Evolutionary conservation across 768 basidiomycete genomes (phyloP).

Genomic region (Suillus decipiens): DNA sequence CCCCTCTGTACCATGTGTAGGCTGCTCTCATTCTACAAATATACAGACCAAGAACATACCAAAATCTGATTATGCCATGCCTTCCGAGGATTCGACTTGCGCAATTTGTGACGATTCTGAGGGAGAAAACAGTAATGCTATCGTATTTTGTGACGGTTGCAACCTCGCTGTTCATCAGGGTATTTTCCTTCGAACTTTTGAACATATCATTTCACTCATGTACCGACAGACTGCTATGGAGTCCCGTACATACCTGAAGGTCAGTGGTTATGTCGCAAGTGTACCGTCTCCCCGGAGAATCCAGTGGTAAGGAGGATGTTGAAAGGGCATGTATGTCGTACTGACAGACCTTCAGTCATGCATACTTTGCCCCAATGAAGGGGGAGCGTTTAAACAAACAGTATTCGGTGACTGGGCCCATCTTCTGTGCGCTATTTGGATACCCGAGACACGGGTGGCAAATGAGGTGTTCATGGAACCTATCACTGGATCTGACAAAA

Average conservation of each 20-base stretch:
- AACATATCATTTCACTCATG: background rate
- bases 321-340: background rate
- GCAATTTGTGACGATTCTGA: constrained; percentile 98
- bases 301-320: constrained; percentile 70
- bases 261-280: constrained; percentile 98
- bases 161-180: constrained; percentile 99
- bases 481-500: constrained; percentile 83
- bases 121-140: constrained; percentile 98
- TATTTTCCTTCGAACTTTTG: constrained; percentile 32
- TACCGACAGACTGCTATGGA: constrained; percentile 86
- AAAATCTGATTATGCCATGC: constrained; percentile 82
- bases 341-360: constrained; percentile 62
- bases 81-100: constrained; percentile 95
- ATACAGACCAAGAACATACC: constrained; percentile 89
- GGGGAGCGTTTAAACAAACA: constrained; percentile 98
- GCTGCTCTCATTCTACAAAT: constrained; percentile 1
- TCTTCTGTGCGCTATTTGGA: constrained; percentile 95
- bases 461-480: constrained; percentile 99
- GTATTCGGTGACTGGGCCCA: constrained; percentile 93
- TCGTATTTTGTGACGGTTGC: constrained; percentile 99
- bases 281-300: constrained; percentile 95
- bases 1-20: constrained; percentile 17
- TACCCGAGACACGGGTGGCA: constrained; percentile 89
- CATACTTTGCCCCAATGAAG: constrained; percentile 94
- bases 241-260: constrained; percentile 99